phyloP scores from a whole-genome alignment of 177 flowering plant genomes.

The Vitis hybrid region DNA sequence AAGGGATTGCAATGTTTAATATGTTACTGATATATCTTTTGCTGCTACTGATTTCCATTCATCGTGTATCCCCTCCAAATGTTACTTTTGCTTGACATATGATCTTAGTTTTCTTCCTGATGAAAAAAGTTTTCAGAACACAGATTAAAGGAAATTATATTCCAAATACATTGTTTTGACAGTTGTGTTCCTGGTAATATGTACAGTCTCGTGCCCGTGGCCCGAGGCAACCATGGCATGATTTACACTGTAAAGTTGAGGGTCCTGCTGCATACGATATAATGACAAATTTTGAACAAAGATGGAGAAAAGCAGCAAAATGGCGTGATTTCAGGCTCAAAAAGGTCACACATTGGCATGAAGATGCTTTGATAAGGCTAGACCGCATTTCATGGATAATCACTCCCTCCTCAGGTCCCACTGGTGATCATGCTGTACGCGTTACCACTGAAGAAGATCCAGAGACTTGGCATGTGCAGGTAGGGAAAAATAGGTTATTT shows the following conservation, averaged over 20 bases:
- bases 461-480: constrained; percentile 83
- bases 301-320: constrained; percentile 66
- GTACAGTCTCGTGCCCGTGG: constrained; percentile 33
- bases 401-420: constrained; percentile 39
- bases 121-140: too few relatives aligned
- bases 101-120: too few relatives aligned
- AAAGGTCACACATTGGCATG: constrained; percentile 54
- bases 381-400: constrained; percentile 79
- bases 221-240: constrained; percentile 86
- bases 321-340: constrained; percentile 51
- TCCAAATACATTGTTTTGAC: constrained; percentile 1
- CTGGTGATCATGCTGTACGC: constrained; percentile 32
- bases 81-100: too few relatives aligned
- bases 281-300: constrained; percentile 64
- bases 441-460: constrained; percentile 51
- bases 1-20: too few relatives aligned
- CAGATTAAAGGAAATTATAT: too few relatives aligned
- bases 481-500: constrained; percentile 13
- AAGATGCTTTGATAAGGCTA: constrained; percentile 62
- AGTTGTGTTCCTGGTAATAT: constrained; percentile 14
- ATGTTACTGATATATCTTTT: too few relatives aligned
- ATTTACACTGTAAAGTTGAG: constrained; percentile 66
- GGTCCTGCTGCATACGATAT: constrained; percentile 76
- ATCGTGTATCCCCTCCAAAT: too few relatives aligned
- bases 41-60: too few relatives aligned